Evolutionary conservation across 441 rosid species (phyloP), one percentile per base, ranked within the genome.

Genomic region (Jatropha podagrica): DNA sequence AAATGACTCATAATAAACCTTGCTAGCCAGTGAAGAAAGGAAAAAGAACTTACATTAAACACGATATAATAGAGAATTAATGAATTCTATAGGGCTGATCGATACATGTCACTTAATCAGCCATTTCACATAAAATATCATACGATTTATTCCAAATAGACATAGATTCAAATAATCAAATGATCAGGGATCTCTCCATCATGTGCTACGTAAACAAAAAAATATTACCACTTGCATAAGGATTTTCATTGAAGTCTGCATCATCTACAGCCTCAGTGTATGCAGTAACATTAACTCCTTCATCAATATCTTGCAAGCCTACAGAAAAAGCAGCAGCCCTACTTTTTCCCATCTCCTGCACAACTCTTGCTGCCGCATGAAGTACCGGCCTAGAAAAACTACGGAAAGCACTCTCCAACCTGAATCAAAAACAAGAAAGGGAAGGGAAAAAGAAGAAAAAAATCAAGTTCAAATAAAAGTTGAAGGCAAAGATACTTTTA

Each of bases 381-480:
- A 97, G 98, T 48, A 92, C 98, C 54, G 99, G 98, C 86, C 99
- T 90, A 74, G 99, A 96, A 86, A 96, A 96, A 89, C 95, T 96
- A 79, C 98, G 96, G 58, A 96, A 94, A 78, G 98, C 93, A 84
- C 98, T 94, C 88, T 96, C 99, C 86, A 96, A 86, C 91, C 99
- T 96, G 82, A 77, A 67, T 27, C 41, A 41, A 40, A 18, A 59
- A 70, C 59, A 74, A 44, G 18, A 48, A 32, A 51, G 40, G 63
- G 13, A 63, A 72, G 38, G 38, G 5, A 42, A 23, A 48, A 48
- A n/a, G 20, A 4, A 37, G 23, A 44, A 54, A 62, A 13, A 1
- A 62, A 65, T 68, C 71, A 58, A 58, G 64, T 32, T 66, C 59
- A 40, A 10, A 4, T 1, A 58, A 52, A 9, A 27, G 10, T 4